These are phyloP conservation scores for Acrodontium crateriforme DNA, from an alignment of 2,329 filamentous ascomycete species.

Conservation along the genomic window DNA sequence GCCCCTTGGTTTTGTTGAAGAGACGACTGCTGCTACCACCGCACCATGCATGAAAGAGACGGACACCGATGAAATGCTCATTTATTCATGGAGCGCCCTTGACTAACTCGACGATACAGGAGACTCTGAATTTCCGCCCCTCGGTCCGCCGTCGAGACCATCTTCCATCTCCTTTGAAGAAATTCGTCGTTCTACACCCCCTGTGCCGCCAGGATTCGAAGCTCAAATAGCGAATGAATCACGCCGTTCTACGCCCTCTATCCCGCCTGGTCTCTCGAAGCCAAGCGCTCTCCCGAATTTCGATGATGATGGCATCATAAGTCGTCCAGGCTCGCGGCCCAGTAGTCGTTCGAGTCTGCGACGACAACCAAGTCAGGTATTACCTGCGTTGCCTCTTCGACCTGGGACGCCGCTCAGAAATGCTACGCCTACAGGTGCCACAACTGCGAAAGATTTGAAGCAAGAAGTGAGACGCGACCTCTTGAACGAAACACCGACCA, in stretches of 20 bases:
- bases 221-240: slow-evolving; percentile 20
- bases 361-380: slow-evolving; percentile 17
- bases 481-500: too few species aligned
- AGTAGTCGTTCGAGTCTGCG: slow-evolving; percentile 23
- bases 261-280: slow-evolving; percentile 32
- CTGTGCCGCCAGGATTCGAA: slow-evolving; percentile 24
- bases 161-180: slow-evolving; percentile 16
- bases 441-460: background rate
- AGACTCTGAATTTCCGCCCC: slow-evolving; percentile 16
- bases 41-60: too few species aligned
- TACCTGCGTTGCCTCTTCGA: slow-evolving; percentile 27
- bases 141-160: slow-evolving; percentile 12
- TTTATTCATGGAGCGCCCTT: too few species aligned
- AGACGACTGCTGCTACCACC: slow-evolving; percentile 5
- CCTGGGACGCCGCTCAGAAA: slow-evolving; percentile 22
- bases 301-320: slow-evolving; percentile 4
- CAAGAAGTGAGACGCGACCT: too few species aligned
- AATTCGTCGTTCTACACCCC: slow-evolving; percentile 20
- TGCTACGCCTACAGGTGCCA: background rate
- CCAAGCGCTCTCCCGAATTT: slow-evolving; percentile 7
- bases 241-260: slow-evolving; percentile 29
- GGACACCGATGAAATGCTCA: too few species aligned
- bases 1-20: background rate
- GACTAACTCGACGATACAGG: too few species aligned
- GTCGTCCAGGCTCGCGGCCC: slow-evolving; percentile 17